Evolutionary conservation across 1,139 yeast species (phyloP).

Genomic region (Taiozyma sp.): DNA sequence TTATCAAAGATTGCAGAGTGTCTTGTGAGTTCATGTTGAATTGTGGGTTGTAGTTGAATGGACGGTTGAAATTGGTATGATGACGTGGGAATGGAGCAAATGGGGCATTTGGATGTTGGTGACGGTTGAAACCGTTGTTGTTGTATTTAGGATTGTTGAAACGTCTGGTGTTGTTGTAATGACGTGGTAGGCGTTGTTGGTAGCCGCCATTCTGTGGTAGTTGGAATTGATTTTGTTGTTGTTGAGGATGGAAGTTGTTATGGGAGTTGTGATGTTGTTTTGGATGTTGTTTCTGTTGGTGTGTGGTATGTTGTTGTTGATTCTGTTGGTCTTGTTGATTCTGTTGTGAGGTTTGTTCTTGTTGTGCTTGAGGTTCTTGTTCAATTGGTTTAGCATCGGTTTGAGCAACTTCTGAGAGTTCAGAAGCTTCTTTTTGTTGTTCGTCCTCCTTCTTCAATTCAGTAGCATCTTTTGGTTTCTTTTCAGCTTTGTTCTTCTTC

Average conservation of each 20-base stretch:
- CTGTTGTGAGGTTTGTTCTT: constrained; percentile 26
- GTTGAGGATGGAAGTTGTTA: constrained; percentile 9
- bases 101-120: constrained; percentile 8
- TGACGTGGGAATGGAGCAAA: constrained; percentile 21
- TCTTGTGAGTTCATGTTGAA: constrained; percentile 14
- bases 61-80: constrained; percentile 10
- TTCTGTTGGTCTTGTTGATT: not conserved
- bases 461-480: constrained; percentile 4
- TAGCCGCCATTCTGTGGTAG: constrained; percentile 6
- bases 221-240: constrained; percentile 6
- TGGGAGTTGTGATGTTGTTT: constrained; percentile 9
- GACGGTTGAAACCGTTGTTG: constrained; percentile 7
- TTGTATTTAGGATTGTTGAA: constrained; percentile 11
- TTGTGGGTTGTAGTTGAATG: constrained; percentile 14
- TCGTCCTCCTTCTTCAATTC: not conserved
- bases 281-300: constrained; percentile 1
- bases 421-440: not conserved
- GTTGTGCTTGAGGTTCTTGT: constrained; percentile 22
- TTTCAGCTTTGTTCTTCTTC: constrained; percentile 17
- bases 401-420: not conserved
- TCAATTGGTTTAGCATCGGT: constrained; percentile 4
- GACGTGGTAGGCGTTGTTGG: constrained; percentile 21
- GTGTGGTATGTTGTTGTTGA: not conserved
- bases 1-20: constrained; percentile 24
- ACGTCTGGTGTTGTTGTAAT: constrained; percentile 17